Evolutionary conservation across 1,284 basidiomycete genomes (phyloP), one percentile per base, ranked within the genome.

Genomic region (Mycosarcoma mackinlayi): DNA sequence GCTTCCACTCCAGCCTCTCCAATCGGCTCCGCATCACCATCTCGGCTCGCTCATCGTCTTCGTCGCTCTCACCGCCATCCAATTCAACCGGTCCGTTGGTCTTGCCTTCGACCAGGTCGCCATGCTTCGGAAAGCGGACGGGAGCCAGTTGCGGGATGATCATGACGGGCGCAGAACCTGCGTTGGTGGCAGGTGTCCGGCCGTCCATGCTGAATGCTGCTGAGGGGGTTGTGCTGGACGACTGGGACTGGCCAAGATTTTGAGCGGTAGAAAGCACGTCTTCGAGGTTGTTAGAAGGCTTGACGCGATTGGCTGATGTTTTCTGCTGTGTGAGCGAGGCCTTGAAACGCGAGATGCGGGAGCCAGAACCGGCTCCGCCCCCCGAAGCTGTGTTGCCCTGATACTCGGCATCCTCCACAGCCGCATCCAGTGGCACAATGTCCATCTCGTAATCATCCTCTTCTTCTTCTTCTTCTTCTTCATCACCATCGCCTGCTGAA

Each of bases 261-360:
- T 52, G 46, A 23, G 75, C 75, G 7, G 56, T 52, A 16, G 53
- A 45, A 9, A 76, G 63, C 31, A 76, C 16, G 6, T 66, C 52
- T 38, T 61, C 63, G 8, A 76, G 30, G 6, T 68, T 53, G n/a
- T 38, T 31, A 8, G 61, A 25, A 33, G 40, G 4, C 4, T 35
- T 39, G 23, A 49, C 27, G 6, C 41, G 33, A 10, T 5, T 19
- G 10, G 33, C 24, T 1, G 46, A 10, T 34, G 37, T 28, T 8
- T 18, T 35, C 13, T 49, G 54, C 37, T 61, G 54, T 2, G 47
- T 31, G 10, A 63, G 66, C 18, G 63, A 69, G 2, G 72, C 65
- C 16, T 73, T 76, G 69, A 78, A 78, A 3, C 73, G 56, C 23
- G 75, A 76, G 28, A 77, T 63, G 6, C 53, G 52, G 4, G 72